Conservation (phyloP, 2,329 filamentous ascomycete species). For the Colletotrichum musae region DNA sequence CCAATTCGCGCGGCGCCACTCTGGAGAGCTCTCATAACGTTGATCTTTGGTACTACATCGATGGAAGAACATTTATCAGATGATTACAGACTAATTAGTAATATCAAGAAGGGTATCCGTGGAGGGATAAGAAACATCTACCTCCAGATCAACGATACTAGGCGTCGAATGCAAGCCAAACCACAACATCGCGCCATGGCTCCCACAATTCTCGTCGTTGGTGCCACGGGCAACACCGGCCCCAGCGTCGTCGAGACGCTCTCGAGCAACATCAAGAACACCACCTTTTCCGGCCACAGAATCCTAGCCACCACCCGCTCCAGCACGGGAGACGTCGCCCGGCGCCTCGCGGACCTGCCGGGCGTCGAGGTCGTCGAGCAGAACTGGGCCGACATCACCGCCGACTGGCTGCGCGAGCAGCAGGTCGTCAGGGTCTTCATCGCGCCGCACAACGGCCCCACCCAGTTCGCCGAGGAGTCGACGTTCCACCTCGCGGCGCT, state of each 20-base stretch:
- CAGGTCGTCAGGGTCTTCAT: constrained; percentile 55
- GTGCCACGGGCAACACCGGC: constrained; percentile 57
- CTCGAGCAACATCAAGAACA: constrained; percentile 44
- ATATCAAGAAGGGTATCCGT: too few species aligned
- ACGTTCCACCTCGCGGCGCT: constrained; percentile 53
- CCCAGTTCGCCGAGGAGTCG: constrained; percentile 57
- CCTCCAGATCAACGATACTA: too few species aligned
- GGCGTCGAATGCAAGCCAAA: too few species aligned
- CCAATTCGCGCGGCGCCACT: too few species aligned
- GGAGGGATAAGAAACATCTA: too few species aligned
- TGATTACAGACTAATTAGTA: too few species aligned
- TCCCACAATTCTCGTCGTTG: constrained; percentile 52
- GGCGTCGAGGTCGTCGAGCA: constrained; percentile 52
- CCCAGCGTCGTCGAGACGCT: constrained; percentile 47
- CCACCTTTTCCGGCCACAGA: constrained; percentile 12
- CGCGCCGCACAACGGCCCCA: constrained; percentile 53
- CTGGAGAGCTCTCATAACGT: too few species aligned
- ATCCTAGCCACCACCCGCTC: constrained; percentile 44
- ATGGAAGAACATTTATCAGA: too few species aligned
- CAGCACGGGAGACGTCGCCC: constrained; percentile 35
- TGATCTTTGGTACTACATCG: too few species aligned
- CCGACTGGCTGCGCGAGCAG: constrained; percentile 56
- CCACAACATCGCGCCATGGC: constrained; percentile 44
- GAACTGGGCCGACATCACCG: constrained; percentile 55
- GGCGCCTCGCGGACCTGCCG: constrained; percentile 50